A percentile compares a stretch with the other conserved stretches of the same genome.
These are phyloP conservation scores for Pisolithus orientalis DNA, from an alignment of 768 basidiomycete genomes.

Conservation along the genomic window DNA sequence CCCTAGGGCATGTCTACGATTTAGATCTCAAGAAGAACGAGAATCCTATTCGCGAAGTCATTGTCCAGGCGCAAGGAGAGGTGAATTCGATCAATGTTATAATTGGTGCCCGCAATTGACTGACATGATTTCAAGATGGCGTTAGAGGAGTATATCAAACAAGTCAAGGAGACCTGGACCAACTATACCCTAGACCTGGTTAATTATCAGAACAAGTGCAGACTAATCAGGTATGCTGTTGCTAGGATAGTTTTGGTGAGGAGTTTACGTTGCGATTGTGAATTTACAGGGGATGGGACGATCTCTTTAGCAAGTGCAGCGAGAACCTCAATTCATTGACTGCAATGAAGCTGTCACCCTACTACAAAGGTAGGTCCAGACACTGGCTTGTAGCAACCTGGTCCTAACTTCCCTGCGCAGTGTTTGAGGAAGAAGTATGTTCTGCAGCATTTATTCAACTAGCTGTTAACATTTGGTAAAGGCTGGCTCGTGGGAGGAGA, in stretches of 20 bases:
- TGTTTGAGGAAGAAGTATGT: constrained; percentile 81
- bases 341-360: constrained; percentile 97
- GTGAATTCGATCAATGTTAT: constrained; percentile 31
- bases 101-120: background rate
- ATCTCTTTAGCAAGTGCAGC: constrained; percentile 92
- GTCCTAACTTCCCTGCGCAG: constrained; percentile 30
- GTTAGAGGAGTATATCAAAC: constrained; percentile 89
- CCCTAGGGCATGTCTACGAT: constrained; percentile 94
- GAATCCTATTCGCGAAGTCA: constrained; percentile 84
- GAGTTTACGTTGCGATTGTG: constrained; percentile 7
- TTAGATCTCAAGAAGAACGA: constrained; percentile 95
- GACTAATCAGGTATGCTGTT: constrained; percentile 69
- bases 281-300: constrained; percentile 81
- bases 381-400: background rate
- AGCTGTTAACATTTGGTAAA: constrained; percentile 20
- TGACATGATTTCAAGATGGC: constrained; percentile 62
- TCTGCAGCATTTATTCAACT: background rate
- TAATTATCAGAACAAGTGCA: constrained; percentile 98
- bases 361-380: constrained; percentile 75
- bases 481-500: constrained; percentile 94
- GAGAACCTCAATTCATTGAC: constrained; percentile 94
- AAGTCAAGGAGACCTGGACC: constrained; percentile 97
- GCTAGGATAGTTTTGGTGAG: background rate
- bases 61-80: constrained; percentile 97
- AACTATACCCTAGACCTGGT: constrained; percentile 93